Conservation (phyloP, 768 basidiomycete species). For the Panaeolus cyanescens region DNA sequence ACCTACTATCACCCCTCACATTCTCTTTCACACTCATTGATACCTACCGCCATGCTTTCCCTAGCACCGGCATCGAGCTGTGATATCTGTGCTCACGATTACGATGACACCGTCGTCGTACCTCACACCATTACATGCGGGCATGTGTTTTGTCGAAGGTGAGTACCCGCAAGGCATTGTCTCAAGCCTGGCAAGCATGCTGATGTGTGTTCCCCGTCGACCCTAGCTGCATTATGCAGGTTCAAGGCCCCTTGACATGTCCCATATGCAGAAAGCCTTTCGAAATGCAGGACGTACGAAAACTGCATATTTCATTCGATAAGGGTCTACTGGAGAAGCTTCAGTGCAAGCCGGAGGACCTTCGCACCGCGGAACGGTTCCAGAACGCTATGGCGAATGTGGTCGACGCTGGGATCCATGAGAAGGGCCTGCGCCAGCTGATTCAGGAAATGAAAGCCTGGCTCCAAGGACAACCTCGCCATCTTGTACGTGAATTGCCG, state of each 20-base stretch:
- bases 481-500: conserved; percentile 36
- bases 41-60: conserved; percentile 56
- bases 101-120: conserved; percentile 49
- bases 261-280: conserved; percentile 67
- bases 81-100: conserved; percentile 76
- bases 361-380: conserved; percentile 50
- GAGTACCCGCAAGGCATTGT: conserved; percentile 17
- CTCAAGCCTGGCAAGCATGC: conserved; percentile 3
- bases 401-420: conserved; percentile 56
- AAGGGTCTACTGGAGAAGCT: conserved; percentile 19
- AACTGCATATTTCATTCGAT: conserved; percentile 63
- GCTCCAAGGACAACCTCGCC: conserved; percentile 45
- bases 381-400: conserved; percentile 55
- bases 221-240: conserved; percentile 54
- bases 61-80: conserved; percentile 65
- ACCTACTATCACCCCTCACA: conserved; percentile 20
- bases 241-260: conserved; percentile 44
- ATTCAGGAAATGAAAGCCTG: conserved; percentile 54
- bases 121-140: conserved; percentile 73
- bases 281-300: conserved; percentile 28
- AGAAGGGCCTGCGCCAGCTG: conserved; percentile 48
- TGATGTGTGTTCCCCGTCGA: conserved; percentile 6
- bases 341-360: conserved; percentile 29
- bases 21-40: conserved; percentile 29
- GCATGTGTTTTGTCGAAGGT: conserved; percentile 65